A percentile compares a stretch with the other conserved stretches of the same genome.
These are phyloP conservation scores for Schizosaccharomyces osmophilus DNA, from an alignment of 805 yeast species.

Conservation along the genomic window DNA sequence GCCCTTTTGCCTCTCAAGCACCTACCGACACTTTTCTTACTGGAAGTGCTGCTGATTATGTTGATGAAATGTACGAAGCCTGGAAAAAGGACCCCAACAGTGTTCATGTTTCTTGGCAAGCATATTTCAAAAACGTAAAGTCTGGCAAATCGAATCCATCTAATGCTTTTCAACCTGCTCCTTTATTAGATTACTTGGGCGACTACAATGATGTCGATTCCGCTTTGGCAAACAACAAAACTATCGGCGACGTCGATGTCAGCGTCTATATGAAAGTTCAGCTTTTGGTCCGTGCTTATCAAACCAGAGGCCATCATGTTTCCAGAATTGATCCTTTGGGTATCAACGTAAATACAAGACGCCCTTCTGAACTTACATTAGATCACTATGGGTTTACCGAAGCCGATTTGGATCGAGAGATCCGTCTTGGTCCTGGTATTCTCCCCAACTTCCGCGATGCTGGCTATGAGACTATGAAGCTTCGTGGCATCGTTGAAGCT, in stretches of 20 bases:
- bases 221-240: constrained; percentile 39
- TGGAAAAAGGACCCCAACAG: constrained; percentile 77
- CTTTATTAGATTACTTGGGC: constrained; percentile 25
- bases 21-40: constrained; percentile 51
- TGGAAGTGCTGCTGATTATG: constrained; percentile 66
- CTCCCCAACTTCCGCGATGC: constrained; percentile 64
- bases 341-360: constrained; percentile 21
- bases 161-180: constrained; percentile 72
- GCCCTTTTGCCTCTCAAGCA: background rate
- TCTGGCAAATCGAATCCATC: constrained; percentile 43
- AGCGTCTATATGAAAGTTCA: constrained; percentile 82
- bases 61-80: constrained; percentile 92
- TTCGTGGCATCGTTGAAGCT: constrained; percentile 50
- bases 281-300: constrained; percentile 90
- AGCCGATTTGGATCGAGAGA: constrained; percentile 55
- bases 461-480: constrained; percentile 35
- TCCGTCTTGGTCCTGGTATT: constrained; percentile 92
- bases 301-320: constrained; percentile 92
- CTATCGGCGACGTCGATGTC: constrained; percentile 33
- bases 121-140: constrained; percentile 72
- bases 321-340: constrained; percentile 92
- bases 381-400: constrained; percentile 84
- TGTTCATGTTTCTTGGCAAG: constrained; percentile 87
- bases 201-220: background rate
- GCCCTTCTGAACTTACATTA: constrained; percentile 70